Conservation (phyloP, 116 monocot species). For the Posidonia oceanica region DNA sequence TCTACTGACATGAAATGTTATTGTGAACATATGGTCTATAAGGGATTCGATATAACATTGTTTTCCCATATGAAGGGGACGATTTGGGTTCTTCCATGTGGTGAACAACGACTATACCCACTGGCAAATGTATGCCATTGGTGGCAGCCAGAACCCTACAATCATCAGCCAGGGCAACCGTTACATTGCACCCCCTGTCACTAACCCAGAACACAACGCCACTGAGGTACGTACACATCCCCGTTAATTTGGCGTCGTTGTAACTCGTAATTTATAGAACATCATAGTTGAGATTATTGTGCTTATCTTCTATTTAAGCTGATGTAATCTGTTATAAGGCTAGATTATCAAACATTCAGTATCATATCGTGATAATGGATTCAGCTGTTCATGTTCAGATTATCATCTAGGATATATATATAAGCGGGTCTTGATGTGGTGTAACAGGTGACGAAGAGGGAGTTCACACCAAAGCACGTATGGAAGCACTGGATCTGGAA, state of each 20-base stretch:
- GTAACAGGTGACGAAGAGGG: slow-evolving; percentile 56
- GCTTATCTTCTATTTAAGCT: too few relatives aligned
- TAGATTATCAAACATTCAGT: too few relatives aligned
- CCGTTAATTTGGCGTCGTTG: background rate
- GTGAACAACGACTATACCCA: slow-evolving; percentile 96
- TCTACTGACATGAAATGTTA: background rate
- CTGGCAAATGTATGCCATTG: slow-evolving; percentile 91
- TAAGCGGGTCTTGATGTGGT: background rate
- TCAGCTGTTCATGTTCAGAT: too few relatives aligned
- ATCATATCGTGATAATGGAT: too few relatives aligned
- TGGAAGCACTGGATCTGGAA: slow-evolving; percentile 68
- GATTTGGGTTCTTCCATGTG: slow-evolving; percentile 81
- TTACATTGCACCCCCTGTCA: slow-evolving; percentile 39
- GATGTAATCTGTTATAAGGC: too few relatives aligned
- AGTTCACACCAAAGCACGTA: slow-evolving; percentile 14
- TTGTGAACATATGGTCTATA: too few relatives aligned
- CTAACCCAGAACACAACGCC: slow-evolving; percentile 14
- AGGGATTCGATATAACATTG: background rate
- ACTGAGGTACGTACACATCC: slow-evolving; percentile 35
- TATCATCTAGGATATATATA: background rate
- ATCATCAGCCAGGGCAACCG: slow-evolving; percentile 83
- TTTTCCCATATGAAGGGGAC: slow-evolving; percentile 19
- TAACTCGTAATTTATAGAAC: too few relatives aligned
- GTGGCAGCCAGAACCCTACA: slow-evolving; percentile 55
- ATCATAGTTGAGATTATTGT: too few relatives aligned